Evolutionary conservation across 106 monocot genomes (phyloP), one percentile per base, ranked within the genome.

Genomic region (Ottelia alismoides): DNA sequence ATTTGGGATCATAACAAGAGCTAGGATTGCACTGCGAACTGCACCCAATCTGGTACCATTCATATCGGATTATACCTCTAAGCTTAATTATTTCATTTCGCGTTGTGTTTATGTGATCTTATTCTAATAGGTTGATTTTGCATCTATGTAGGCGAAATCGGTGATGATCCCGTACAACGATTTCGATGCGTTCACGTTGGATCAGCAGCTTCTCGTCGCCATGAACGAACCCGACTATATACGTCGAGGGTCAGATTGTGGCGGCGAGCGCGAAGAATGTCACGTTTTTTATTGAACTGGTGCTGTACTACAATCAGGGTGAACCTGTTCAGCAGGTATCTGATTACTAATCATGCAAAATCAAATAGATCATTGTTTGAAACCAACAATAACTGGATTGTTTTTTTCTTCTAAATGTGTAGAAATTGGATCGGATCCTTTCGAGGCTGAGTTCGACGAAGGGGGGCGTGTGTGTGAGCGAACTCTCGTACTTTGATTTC

Each of bases 1-100:
- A 17, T 71, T 71, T 35, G 70, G 70, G 22, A 55, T 71, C 55
- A 71, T 71, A 16, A 71, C 70, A 22, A 35, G 70, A 12, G 70
- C 70, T 5, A 20, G 56, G 1, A 71, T 71, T 27, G 29, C 20
- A 11, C n/a, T 71, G 12, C 32, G 49, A 22, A 55, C 63, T 0
- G 70, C 70, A 17, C 70, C 64, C n/a, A 23, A 53, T 20, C 43
- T 35, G 46, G 65, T 65, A 54, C 2, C n/a, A n/a, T n/a, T n/a
- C n/a, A n/a, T n/a, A n/a, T n/a, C n/a, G n/a, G n/a, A n/a, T n/a
- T n/a, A n/a, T n/a, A n/a, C n/a, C n/a, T n/a, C n/a, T n/a, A n/a
- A n/a, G n/a, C n/a, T n/a, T n/a, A n/a, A n/a, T n/a, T n/a, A n/a
- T n/a, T n/a, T n/a, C n/a, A n/a, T n/a, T n/a, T n/a, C n/a, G n/a